A percentile compares a stretch with the other conserved stretches of the same genome.
Evolutionary conservation across 257 asterid species (phyloP).

Genomic region (Lithospermum erythrorhizon): DNA sequence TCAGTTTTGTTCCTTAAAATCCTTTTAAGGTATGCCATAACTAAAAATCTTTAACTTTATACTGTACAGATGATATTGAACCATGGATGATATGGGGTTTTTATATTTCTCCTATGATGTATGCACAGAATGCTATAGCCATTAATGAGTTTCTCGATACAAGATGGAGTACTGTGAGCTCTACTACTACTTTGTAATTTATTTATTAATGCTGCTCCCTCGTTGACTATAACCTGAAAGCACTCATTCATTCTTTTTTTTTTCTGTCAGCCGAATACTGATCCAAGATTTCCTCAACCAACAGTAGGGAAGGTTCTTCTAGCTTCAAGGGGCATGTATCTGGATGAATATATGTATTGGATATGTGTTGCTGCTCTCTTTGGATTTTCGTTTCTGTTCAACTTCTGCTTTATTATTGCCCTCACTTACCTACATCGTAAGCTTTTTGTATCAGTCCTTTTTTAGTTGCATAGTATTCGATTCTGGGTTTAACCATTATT

Average conservation of each 20-base stretch:
- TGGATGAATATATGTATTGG: conserved; percentile 39
- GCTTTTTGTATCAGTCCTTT: conserved; percentile 3
- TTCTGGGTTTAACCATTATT: conserved; percentile 15
- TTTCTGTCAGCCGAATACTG: conserved; percentile 35
- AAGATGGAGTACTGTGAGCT: conserved; percentile 27
- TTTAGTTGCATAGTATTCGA: conserved; percentile 1
- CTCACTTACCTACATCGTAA: conserved; percentile 45
- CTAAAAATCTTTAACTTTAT: no score
- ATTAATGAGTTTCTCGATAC: conserved; percentile 26
- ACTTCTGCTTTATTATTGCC: conserved; percentile 27
- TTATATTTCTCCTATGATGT: conserved; percentile 25
- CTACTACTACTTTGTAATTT: no score
- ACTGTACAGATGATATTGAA: conserved; percentile 19
- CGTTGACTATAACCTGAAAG: no score
- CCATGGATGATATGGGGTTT: conserved; percentile 30
- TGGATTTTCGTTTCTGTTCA: conserved; percentile 43
- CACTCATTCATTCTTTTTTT: no score
- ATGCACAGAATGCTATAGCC: conserved; percentile 28
- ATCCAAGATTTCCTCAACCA: conserved; percentile 24
- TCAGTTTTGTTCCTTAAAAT: no score
- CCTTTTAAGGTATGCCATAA: no score
- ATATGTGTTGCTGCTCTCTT: conserved; percentile 29
- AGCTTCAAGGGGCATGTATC: conserved; percentile 34
- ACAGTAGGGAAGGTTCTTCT: conserved; percentile 51
- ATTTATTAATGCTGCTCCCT: no score